These are phyloP conservation scores for Aspergillus cristatus DNA, from an alignment of 495 filamentous ascomycete genomes.

Conservation along the genomic window DNA sequence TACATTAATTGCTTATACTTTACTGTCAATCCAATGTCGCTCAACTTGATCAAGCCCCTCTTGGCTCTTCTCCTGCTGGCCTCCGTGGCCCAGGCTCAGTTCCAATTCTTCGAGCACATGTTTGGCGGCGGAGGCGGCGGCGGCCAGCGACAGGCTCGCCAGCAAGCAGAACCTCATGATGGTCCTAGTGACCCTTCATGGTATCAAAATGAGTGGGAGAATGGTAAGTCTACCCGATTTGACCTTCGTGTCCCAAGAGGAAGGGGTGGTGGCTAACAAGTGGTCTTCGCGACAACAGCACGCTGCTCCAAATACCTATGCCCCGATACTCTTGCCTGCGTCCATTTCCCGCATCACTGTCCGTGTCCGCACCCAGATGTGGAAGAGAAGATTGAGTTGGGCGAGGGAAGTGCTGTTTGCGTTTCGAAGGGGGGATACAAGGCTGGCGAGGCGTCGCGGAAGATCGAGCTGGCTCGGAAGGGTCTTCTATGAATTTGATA, in stretches of 20 bases:
- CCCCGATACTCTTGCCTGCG: constrained; percentile 80
- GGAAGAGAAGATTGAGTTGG: constrained; percentile 84
- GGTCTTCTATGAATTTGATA: constrained; percentile 54
- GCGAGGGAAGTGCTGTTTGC: constrained; percentile 72
- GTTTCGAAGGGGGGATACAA: constrained; percentile 75
- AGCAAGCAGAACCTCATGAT: constrained; percentile 60
- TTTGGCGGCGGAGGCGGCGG: constrained; percentile 46
- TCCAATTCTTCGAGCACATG: constrained; percentile 87
- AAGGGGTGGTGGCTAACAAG: not conserved
- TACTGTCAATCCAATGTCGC: no score
- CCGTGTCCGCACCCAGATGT: constrained; percentile 73
- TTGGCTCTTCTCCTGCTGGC: constrained; percentile 41
- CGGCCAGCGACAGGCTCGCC: constrained; percentile 48
- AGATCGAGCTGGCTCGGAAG: constrained; percentile 75
- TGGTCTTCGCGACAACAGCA: constrained; percentile 33
- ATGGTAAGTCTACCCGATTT: constrained; percentile 30
- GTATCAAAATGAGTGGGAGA: constrained; percentile 65
- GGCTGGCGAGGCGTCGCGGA: constrained; percentile 61
- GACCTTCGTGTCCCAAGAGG: no score
- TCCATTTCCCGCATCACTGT: constrained; percentile 89
- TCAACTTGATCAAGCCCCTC: constrained; percentile 16
- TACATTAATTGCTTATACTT: no score
- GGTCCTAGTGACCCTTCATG: constrained; percentile 65
- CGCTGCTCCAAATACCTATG: constrained; percentile 88
- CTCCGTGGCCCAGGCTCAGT: constrained; percentile 54